These are phyloP conservation scores for Penicillium coffeae DNA, from an alignment of 495 filamentous ascomycete genomes.

Conservation along the genomic window DNA sequence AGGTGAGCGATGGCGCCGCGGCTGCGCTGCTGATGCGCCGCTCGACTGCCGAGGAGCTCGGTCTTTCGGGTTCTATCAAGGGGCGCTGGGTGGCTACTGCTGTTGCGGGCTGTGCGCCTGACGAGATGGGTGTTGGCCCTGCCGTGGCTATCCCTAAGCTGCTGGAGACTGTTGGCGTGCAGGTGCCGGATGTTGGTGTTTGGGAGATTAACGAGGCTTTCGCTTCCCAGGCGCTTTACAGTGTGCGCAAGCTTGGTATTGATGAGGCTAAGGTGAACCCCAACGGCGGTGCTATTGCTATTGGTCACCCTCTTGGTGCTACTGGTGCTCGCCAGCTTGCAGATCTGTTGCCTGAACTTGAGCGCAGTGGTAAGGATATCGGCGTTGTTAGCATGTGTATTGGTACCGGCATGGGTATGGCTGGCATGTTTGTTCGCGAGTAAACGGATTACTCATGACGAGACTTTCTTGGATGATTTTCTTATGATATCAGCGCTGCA, in stretches of 20 bases:
- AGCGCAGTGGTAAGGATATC: conserved; percentile 58
- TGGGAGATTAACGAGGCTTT: conserved; percentile 99
- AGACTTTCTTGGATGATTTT: conserved; percentile 8
- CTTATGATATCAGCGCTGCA: conserved; percentile 29
- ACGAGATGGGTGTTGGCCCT: conserved; percentile 92
- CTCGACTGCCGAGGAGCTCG: conserved; percentile 73
- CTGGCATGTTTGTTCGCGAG: conserved; percentile 78
- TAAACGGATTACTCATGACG: conserved; percentile 32
- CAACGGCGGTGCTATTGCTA: conserved; percentile 87
- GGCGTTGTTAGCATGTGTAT: conserved; percentile 86
- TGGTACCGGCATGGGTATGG: conserved; percentile 91
- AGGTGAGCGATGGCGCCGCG: conserved; percentile 84
- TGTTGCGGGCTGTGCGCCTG: conserved; percentile 72
- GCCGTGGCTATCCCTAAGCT: conserved; percentile 82
- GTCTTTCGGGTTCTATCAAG: conserved; percentile 63
- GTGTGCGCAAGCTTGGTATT: conserved; percentile 68
- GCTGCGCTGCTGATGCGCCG: conserved; percentile 78
- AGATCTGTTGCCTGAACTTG: conserved; percentile 67
- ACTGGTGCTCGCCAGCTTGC: conserved; percentile 81
- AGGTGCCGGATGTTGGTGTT: conserved; percentile 66
- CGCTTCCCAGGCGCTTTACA: conserved; percentile 83
- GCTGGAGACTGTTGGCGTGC: conserved; percentile 59
- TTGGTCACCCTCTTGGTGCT: conserved; percentile 90
- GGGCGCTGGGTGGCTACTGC: conserved; percentile 73
- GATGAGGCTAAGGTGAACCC: conserved; percentile 73